A percentile compares a stretch with the other conserved stretches of the same genome.
phyloP scores from a whole-genome alignment of 257 asterid species.

The Coffea canephora region DNA sequence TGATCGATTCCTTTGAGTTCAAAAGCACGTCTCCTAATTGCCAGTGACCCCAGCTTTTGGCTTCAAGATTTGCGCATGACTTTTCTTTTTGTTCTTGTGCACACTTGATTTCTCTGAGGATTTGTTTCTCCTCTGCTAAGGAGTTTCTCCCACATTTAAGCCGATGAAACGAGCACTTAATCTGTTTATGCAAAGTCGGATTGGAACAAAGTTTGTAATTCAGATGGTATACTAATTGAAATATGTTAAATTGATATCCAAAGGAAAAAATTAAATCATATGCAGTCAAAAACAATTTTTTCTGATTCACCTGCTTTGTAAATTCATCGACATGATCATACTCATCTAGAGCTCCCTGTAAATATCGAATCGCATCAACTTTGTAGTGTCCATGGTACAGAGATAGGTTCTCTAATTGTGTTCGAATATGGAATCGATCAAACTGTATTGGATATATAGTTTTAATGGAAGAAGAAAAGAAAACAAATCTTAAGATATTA shows the following conservation, averaged over 20 bases:
- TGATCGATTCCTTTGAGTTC: neutral
- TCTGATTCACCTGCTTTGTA: neutral
- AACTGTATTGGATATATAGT: neutral
- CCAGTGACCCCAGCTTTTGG: neutral
- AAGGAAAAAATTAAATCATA: too few species aligned
- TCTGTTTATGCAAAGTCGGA: neutral
- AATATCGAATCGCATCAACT: neutral
- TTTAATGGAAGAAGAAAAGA: too few species aligned
- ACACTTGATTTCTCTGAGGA: neutral
- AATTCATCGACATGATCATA: neutral
- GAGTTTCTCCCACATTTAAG: neutral
- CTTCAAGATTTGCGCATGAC: neutral
- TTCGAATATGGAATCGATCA: neutral
- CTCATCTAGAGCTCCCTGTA: neutral
- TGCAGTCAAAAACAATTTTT: too few species aligned
- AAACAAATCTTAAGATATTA: too few species aligned
- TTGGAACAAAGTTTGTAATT: neutral
- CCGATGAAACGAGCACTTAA: neutral
- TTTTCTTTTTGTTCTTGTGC: neutral
- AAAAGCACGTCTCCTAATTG: neutral
- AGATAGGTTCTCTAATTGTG: too few species aligned
- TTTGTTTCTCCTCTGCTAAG: neutral
- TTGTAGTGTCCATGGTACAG: neutral
- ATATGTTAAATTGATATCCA: too few species aligned
- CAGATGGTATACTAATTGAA: too few species aligned